Conservation (phyloP, 1,284 basidiomycete genomes). For the Erythrobasidium hasegawianum region DNA sequence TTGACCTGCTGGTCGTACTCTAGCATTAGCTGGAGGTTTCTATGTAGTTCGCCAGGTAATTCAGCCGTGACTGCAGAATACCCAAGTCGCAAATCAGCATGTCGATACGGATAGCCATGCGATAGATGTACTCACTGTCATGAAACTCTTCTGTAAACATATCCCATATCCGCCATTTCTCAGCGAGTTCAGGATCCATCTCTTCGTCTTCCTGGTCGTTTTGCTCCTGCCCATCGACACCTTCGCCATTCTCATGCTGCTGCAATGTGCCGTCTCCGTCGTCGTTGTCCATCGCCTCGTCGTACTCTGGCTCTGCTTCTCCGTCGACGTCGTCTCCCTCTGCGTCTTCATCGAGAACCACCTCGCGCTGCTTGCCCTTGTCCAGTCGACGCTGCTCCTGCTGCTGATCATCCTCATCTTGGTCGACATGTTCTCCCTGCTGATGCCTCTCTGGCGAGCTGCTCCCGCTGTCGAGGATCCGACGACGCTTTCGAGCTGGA, state of each 20-base stretch:
- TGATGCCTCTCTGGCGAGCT: not conserved
- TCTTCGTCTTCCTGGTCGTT: not conserved
- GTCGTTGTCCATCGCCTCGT: conserved; percentile 4
- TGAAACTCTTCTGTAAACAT: conserved; percentile 42
- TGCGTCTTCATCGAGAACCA: conserved; percentile 1
- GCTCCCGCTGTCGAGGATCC: not conserved
- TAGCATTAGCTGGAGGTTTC: conserved; percentile 39
- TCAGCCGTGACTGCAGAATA: conserved; percentile 20
- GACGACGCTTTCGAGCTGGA: conserved; percentile 2
- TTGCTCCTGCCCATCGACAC: not conserved
- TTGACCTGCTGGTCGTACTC: conserved; percentile 28
- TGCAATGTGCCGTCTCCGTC: conserved; percentile 1
- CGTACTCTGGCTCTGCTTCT: conserved; percentile 3
- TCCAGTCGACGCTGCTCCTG: not conserved
- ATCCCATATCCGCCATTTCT: conserved; percentile 39
- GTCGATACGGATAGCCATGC: not conserved
- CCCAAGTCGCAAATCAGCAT: not conserved
- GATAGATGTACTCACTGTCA: conserved; percentile 39
- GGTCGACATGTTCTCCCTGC: not conserved
- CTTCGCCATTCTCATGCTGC: conserved; percentile 1
- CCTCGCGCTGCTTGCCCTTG: conserved; percentile 5
- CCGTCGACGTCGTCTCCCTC: conserved; percentile 12
- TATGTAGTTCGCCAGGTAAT: conserved; percentile 40
- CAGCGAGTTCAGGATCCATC: conserved; percentile 32
- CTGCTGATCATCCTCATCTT: not conserved